Conservation (phyloP, 768 basidiomycete genomes). For the Russula griseocarnosa region DNA sequence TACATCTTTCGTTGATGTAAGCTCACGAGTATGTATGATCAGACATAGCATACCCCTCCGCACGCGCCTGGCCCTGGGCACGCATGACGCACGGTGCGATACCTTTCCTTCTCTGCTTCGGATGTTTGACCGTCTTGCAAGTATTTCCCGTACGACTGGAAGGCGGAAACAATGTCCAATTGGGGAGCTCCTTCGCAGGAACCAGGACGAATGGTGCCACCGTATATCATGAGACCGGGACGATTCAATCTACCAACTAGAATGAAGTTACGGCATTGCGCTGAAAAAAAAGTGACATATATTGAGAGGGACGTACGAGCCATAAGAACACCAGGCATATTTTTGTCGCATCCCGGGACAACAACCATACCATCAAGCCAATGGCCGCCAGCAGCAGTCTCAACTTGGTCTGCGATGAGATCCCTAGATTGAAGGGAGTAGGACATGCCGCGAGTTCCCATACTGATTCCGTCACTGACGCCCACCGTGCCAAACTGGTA, state of each 20-base stretch:
- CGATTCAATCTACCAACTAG: constrained; percentile 88
- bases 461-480: constrained; percentile 98
- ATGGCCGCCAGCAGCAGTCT: constrained; percentile 93
- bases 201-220: constrained; percentile 90
- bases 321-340: constrained; percentile 99
- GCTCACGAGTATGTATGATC: constrained; percentile 5
- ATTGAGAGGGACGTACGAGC: constrained; percentile 58
- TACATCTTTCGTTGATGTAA: constrained; percentile 65
- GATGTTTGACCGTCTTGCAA: constrained; percentile 83
- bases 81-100: constrained; percentile 84
- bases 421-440: constrained; percentile 97
- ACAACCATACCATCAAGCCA: constrained; percentile 98
- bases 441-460: constrained; percentile 92
- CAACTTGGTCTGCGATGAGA: constrained; percentile 95
- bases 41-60: constrained; percentile 64
- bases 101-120: constrained; percentile 77
- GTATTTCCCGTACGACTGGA: constrained; percentile 96
- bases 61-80: constrained; percentile 99
- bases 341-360: constrained; percentile 97
- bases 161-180: constrained; percentile 94
- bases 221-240: constrained; percentile 96
- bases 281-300: constrained; percentile 6
- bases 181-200: constrained; percentile 84
- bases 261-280: not conserved
- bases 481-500: constrained; percentile 98